These are phyloP conservation scores for Gomphus bonarii DNA, from an alignment of 1,284 basidiomycete genomes.

Conservation along the genomic window DNA sequence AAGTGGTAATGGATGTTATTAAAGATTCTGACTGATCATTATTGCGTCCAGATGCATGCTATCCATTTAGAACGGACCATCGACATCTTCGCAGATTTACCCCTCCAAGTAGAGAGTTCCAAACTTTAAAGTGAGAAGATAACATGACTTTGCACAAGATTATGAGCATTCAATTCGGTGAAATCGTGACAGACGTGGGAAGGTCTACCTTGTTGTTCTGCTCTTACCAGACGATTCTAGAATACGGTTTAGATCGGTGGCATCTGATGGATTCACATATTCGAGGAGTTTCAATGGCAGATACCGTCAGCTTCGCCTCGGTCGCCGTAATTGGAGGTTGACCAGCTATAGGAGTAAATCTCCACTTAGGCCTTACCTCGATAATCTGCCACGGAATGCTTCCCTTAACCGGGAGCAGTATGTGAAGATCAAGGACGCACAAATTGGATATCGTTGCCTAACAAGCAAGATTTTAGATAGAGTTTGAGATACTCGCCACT, in stretches of 20 bases:
- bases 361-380: neutral
- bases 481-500: neutral
- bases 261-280: too few relatives aligned
- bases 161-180: neutral
- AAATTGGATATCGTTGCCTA: too few relatives aligned
- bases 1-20: neutral
- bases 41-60: conserved; percentile 3
- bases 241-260: neutral
- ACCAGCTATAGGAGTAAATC: neutral
- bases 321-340: neutral
- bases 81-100: neutral
- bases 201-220: neutral
- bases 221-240: neutral
- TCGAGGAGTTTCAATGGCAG: neutral
- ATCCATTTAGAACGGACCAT: conserved; percentile 6
- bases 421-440: too few relatives aligned
- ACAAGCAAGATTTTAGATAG: neutral
- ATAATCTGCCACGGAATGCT: too few relatives aligned
- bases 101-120: neutral
- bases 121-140: neutral
- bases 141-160: neutral
- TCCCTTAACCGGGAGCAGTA: too few relatives aligned
- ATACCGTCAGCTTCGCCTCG: neutral
- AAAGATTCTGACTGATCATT: neutral
- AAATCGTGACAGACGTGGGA: neutral